phyloP scores from a whole-genome alignment of 164 flowering plant genomes.

The Malania oleifera region DNA sequence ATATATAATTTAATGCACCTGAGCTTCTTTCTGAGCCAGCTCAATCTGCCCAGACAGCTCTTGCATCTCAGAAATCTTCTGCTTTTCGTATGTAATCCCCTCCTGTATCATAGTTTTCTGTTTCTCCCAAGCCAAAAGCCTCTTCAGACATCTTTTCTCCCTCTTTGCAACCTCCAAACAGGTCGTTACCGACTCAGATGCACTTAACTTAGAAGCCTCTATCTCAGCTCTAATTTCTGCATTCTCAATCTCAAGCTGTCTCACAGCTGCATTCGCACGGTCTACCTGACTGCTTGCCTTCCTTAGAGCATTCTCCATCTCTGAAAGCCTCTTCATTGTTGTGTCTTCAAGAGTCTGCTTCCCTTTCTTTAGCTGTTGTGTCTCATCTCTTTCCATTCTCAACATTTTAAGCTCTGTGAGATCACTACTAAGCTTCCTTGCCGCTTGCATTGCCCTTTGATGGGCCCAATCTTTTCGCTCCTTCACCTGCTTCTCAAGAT shows the following conservation, averaged over 20 bases:
- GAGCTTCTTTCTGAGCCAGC: conserved; percentile 61
- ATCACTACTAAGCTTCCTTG: conserved; percentile 82
- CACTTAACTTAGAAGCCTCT: conserved; percentile 94
- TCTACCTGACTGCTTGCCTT: conserved; percentile 91
- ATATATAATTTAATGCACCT: conserved; percentile 42
- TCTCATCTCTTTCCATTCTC: conserved; percentile 89
- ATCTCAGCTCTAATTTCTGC: conserved; percentile 98
- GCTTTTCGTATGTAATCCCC: conserved; percentile 69
- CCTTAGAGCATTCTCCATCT: conserved; percentile 90
- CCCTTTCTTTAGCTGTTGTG: conserved; percentile 76
- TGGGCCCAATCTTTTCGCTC: conserved; percentile 98
- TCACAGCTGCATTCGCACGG: conserved; percentile 84
- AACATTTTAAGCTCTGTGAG: conserved; percentile 82
- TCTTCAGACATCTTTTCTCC: conserved; percentile 83
- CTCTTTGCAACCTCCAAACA: conserved; percentile 84
- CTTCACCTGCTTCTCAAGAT: conserved; percentile 71
- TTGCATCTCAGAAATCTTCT: conserved; percentile 56
- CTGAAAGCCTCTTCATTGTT: conserved; percentile 81
- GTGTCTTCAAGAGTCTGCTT: conserved; percentile 79
- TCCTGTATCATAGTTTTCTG: conserved; percentile 80
- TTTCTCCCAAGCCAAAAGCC: conserved; percentile 85
- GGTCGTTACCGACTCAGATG: conserved; percentile 71
- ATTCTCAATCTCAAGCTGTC: conserved; percentile 86
- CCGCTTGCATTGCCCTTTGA: conserved; percentile 97
- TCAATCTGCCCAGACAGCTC: conserved; percentile 37